Base-by-base conservation (phyloP, 495 filamentous ascomycete genomes). In the Podospora anserina region DNA sequence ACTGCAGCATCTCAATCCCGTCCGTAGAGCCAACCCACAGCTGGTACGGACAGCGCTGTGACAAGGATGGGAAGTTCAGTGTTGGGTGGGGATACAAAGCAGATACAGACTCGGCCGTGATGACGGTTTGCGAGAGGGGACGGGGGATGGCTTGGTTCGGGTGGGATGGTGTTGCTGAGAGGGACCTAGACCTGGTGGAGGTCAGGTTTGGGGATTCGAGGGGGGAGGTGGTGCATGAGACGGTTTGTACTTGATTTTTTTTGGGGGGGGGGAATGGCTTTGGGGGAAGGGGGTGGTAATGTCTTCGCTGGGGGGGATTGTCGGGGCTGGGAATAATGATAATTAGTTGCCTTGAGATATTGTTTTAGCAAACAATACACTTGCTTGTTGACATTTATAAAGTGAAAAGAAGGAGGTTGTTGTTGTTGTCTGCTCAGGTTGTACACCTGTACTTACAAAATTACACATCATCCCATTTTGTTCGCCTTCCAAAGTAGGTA, bases 31-130 rank as follows among this genome's bases (percentile, higher is more conserved):
- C 39, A 49, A 49, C 39, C 39, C 7, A 49, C 7, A 13, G 9
- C 39, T 49, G 39, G 39, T 49, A 49, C 39, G 39, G 39, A 3
- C 39, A 49, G 15, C 39, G 39, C 39, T 49, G 39, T 13, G 15
- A 49, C 9, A 49, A 11, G 2, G 15, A 49, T 2, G 39, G 7
- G 15, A 19, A 32, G 2, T 75, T 65, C 64, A 61, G 23, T 4
- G 66, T 74, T 4, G 73, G 71, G 27, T 76, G 74, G 74, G 71
- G 74, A 3, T 74, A 76, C 44, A 74, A 69, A 3, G 15, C 20
- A 1, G 66, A 63, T 2, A 61, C 44, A 1, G 74, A 74, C 49
- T 65, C 69, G 15, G 74, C 68, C 4, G 72, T 76, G 61, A 72
- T 76, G 69, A 76, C 74, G 18, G 61, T 74, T 30, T 76, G 74